Percentiles rank a stretch among this genome's conserved stretches.
phyloP scores from a whole-genome alignment of 2,329 filamentous ascomycete genomes.

The Chaetomiaceae sp. region DNA sequence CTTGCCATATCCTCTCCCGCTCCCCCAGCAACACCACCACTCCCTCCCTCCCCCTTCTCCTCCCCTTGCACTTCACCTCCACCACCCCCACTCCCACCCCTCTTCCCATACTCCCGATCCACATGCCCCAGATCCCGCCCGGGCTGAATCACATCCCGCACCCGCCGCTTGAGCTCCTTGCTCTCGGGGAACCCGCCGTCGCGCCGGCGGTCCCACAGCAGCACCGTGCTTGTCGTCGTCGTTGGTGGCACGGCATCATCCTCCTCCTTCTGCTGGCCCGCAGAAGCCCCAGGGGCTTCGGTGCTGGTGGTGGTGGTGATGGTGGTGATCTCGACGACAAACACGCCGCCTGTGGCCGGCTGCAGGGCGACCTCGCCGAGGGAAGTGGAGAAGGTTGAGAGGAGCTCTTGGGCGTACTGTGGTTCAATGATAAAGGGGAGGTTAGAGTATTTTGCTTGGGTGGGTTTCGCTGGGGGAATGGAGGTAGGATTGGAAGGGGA shows the following conservation, averaged over 20 bases:
- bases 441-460: too few relatives aligned
- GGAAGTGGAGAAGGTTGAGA: constrained; percentile 80
- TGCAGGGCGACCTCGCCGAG: constrained; percentile 85
- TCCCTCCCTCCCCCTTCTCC: neutral
- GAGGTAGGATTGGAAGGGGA: too few relatives aligned
- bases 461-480: too few relatives aligned
- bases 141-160: constrained; percentile 78
- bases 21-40: neutral
- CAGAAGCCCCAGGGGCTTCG: neutral
- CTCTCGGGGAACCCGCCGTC: constrained; percentile 92
- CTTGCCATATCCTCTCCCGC: neutral
- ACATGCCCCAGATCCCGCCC: constrained; percentile 74
- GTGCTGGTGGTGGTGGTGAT: neutral
- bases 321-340: constrained; percentile 62
- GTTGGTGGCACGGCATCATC: too few relatives aligned
- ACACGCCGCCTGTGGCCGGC: constrained; percentile 77
- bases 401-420: constrained; percentile 87
- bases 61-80: neutral
- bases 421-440: neutral
- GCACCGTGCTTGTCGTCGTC: neutral
- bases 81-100: constrained; percentile 2
- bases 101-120: constrained; percentile 45
- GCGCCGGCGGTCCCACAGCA: constrained; percentile 81
- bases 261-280: too few relatives aligned
- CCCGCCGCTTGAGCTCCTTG: constrained; percentile 79